These are phyloP conservation scores for Hemileccinum rubropunctum DNA, from an alignment of 768 basidiomycete species.

Conservation along the genomic window DNA sequence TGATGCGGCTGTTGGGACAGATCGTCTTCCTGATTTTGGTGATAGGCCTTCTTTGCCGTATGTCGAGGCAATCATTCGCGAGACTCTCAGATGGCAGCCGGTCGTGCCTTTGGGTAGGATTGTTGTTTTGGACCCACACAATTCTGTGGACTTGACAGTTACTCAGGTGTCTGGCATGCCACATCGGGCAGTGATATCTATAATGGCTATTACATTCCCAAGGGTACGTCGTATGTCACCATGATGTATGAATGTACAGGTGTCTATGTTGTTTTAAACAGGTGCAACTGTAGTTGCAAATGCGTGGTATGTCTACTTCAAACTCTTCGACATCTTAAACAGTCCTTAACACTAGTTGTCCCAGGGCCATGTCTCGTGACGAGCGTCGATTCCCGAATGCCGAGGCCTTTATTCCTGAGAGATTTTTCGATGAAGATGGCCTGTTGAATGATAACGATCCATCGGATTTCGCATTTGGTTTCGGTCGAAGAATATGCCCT, in stretches of 20 bases:
- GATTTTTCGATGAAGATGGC: conserved; percentile 12
- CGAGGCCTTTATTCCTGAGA: conserved; percentile 3
- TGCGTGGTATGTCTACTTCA: conserved; percentile 3
- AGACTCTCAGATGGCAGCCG: not conserved
- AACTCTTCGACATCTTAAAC: not conserved
- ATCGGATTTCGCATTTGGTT: conserved; percentile 11
- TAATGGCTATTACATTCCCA: conserved; percentile 30
- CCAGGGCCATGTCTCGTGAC: conserved; percentile 11
- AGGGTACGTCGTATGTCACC: conserved; percentile 2
- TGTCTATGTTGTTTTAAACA: not conserved
- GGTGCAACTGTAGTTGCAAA: conserved; percentile 14
- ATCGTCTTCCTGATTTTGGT: conserved; percentile 24
- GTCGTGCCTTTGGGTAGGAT: not conserved
- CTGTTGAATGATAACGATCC: conserved; percentile 5
- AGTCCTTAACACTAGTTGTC: no score
- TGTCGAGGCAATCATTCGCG: conserved; percentile 1
- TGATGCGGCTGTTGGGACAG: conserved; percentile 19
- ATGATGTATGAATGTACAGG: not conserved
- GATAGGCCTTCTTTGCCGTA: conserved; percentile 11
- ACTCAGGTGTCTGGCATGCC: conserved; percentile 1
- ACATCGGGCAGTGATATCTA: conserved; percentile 30
- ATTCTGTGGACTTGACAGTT: not conserved
- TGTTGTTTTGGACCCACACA: not conserved
- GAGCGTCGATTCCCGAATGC: conserved; percentile 9
- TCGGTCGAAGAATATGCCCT: conserved; percentile 10